Percentiles rank a stretch among this genome's conserved stretches.
Evolutionary conservation across 164 flowering plant genomes (phyloP).

Genomic region (Aristolochia contorta): DNA sequence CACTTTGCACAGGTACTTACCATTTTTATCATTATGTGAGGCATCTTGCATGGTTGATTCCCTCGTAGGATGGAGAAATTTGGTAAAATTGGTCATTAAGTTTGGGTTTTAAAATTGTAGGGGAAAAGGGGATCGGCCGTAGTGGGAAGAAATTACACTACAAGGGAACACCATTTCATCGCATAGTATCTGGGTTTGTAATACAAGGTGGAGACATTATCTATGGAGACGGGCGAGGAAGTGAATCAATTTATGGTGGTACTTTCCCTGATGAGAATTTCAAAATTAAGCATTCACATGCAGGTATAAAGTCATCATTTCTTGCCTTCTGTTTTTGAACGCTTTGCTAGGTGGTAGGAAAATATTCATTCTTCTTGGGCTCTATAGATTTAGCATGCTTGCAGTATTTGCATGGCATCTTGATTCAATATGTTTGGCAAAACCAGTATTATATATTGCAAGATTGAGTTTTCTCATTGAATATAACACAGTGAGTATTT

Average conservation of each 20-base stretch:
- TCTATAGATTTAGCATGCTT: too few relatives aligned
- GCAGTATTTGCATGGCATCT: too few relatives aligned
- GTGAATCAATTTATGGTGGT: constrained; percentile 79
- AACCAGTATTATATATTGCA: too few relatives aligned
- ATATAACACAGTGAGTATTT: too few relatives aligned
- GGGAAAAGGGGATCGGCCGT: constrained; percentile 63
- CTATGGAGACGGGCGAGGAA: constrained; percentile 69
- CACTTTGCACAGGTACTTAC: constrained; percentile 85
- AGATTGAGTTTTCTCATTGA: too few relatives aligned
- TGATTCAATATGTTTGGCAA: too few relatives aligned
- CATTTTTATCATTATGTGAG: not conserved
- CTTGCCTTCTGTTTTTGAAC: not conserved
- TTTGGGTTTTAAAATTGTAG: constrained; percentile 23
- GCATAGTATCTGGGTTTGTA: constrained; percentile 87
- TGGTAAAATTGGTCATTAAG: not conserved
- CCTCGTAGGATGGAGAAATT: not conserved
- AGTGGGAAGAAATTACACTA: constrained; percentile 71
- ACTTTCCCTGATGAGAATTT: constrained; percentile 90
- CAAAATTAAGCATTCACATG: constrained; percentile 72
- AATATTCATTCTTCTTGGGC: not conserved
- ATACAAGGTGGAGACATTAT: constrained; percentile 90
- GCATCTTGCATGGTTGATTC: not conserved
- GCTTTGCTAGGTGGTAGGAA: not conserved
- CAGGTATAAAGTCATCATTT: constrained; percentile 37
- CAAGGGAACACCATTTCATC: constrained; percentile 88